These are phyloP conservation scores for Arthrobotrys conoides DNA, from an alignment of 2,329 filamentous ascomycete genomes.

Conservation along the genomic window DNA sequence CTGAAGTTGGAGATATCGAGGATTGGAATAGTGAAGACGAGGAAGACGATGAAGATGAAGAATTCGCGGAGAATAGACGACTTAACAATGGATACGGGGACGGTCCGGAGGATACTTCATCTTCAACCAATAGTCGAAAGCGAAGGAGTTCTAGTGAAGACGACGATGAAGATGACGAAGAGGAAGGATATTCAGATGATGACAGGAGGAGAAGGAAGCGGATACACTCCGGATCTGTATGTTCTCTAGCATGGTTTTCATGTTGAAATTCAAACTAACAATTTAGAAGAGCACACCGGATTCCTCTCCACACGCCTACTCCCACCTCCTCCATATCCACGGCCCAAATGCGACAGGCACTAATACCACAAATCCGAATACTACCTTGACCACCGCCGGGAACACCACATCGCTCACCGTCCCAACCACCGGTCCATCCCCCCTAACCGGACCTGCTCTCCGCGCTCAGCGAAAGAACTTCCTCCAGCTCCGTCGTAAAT, in stretches of 20 bases:
- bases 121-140: constrained; percentile 71
- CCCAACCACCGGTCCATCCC: constrained; percentile 77
- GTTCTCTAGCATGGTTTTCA: background rate
- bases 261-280: constrained; percentile 4
- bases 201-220: constrained; percentile 83
- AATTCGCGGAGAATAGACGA: constrained; percentile 64
- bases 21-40: constrained; percentile 75
- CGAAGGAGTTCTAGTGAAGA: constrained; percentile 82
- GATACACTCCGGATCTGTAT: constrained; percentile 59
- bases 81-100: constrained; percentile 64
- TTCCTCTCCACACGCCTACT: constrained; percentile 68
- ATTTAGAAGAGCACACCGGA: constrained; percentile 49
- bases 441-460: constrained; percentile 79
- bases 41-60: constrained; percentile 69
- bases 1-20: constrained; percentile 81
- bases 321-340: constrained; percentile 67
- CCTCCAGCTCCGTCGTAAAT: constrained; percentile 80
- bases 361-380: constrained; percentile 67
- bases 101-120: constrained; percentile 65
- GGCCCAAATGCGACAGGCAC: constrained; percentile 62
- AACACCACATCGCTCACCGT: constrained; percentile 13
- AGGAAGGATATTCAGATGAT: constrained; percentile 76
- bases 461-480: constrained; percentile 74
- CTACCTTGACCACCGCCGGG: constrained; percentile 65
- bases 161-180: constrained; percentile 79